Evolutionary conservation across 768 basidiomycete genomes (phyloP), one percentile per base, ranked within the genome.

Genomic region (Tylopilus vinaceipallidus): DNA sequence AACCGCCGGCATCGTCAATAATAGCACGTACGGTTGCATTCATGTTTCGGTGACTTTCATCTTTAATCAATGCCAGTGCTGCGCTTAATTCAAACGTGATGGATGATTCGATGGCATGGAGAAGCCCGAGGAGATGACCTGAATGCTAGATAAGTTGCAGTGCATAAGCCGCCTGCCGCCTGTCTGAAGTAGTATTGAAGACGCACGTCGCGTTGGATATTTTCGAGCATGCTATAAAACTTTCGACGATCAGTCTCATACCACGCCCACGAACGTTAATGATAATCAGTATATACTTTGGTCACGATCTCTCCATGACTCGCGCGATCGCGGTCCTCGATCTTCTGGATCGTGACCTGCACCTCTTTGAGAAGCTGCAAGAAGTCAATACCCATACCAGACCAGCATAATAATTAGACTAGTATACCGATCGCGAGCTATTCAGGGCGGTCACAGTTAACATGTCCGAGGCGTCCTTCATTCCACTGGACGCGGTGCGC

Each of bases 41-140:
- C 27, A 57, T 40, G 53, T 67, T 68, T 37, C 63, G 61, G 24
- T 61, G 59, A 44, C 55, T 47, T 47, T 66, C 61, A 19, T 68
- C 59, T 46, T 65, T 57, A 24, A 66, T 63, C 48, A 67, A 45
- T 38, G 50, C 53, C 16, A 66, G 42, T 38, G 56, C 63, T 45
- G 61, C 47, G 42, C 37, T 52, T 9, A 67, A 26, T 47, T 66
- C 66, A 37, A 50, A 52, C 10, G 50, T 26, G 52, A 67, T 49
- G 49, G 66, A 57, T 27, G 63, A 53, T 50, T 55, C 57, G 27
- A 67, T 45, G 24, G 42, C 49, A 24, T 56, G 49, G 10, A 66
- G 48, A 49, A 66, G 45, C 14, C 51, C 58, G 51, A 58, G 59
- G 62, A 64, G 56, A 54, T 56, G 52, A 16, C 58, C 52, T 39